Evolutionary conservation across 768 basidiomycete species (phyloP), one percentile per base, ranked within the genome.

Genomic region (Boletus tomentosulus): DNA sequence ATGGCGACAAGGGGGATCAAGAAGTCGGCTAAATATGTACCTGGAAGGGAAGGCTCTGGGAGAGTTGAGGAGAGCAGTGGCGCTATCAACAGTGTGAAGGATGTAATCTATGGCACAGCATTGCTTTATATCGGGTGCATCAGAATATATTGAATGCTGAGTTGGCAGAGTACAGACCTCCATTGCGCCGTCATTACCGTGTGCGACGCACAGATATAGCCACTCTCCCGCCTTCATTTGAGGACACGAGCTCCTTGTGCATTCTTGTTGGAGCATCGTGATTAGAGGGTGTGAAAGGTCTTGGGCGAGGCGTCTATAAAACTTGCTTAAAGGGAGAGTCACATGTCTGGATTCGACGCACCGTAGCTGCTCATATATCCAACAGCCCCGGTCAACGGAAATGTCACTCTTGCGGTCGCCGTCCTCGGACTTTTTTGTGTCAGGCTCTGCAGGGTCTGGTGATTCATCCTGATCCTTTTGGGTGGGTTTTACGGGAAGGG

Each of bases 151-250:
- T 37, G 27, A 16, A n/a, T 42, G 11, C 38, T 38, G 57, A 46
- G 57, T 16, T 3, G 28, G 37, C 4, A 34, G 10, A 24, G 39
- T 49, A 48, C 80, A 44, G 61, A 89, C 90, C 82, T 92, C 91
- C 83, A 90, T 88, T 47, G 85, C 82, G 10, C 87, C 86, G 53
- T 90, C 89, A 63, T 85, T 90, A 22, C 91, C 92, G 70, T 98
- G 94, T 0, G 93, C 95, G 37, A 95, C 93, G 61, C 96, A 98
- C 6, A 98, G 74, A 71, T 97, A 98, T 28, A 92, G 78, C 96
- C 96, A 98, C 75, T 98, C 92, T 51, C 91, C 92, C n/a, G 95
- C 94, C 70, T 95, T 95, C 96, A 99, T 99, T 72, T 96, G 87
- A 1, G 94, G 92, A 76, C 96, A 99, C 10, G 87, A 82, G 34